Conservation (phyloP, 129 eudicot species). For the Lactuca saligna region DNA sequence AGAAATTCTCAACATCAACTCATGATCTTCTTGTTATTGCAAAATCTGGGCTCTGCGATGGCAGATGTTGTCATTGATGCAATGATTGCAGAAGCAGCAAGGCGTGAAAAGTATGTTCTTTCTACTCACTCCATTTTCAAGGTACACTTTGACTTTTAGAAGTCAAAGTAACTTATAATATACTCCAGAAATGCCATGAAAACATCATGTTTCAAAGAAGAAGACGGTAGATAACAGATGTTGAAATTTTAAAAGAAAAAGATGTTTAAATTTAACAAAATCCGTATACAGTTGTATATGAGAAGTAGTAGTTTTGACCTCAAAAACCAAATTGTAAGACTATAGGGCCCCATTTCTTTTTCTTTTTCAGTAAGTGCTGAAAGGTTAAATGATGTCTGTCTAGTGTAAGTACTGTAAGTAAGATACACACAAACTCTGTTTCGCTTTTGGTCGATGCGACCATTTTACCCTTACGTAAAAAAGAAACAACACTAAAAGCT, state of each 20-base stretch:
- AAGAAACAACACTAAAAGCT: background rate
- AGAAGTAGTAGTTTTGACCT: background rate
- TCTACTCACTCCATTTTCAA: background rate
- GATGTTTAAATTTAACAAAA: background rate
- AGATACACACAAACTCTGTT: no score
- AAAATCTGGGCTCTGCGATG: conserved; percentile 95
- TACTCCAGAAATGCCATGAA: background rate
- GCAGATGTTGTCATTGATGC: conserved; percentile 99
- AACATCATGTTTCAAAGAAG: background rate
- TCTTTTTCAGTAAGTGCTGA: no score
- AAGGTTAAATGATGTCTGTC: no score
- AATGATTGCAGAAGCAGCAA: conserved; percentile 96
- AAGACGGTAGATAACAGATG: background rate
- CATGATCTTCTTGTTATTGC: conserved; percentile 69
- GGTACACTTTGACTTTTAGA: background rate
- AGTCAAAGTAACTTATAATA: background rate
- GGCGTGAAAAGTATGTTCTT: conserved; percentile 60
- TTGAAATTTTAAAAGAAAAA: background rate
- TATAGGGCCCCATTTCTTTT: no score
- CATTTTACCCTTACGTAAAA: no score
- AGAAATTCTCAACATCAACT: conserved; percentile 61
- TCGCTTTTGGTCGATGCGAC: no score
- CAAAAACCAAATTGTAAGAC: background rate
- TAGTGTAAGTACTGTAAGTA: no score
- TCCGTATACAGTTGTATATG: background rate